Evolutionary conservation across 768 basidiomycete genomes (phyloP).

Genomic region (Mrakia gelida): DNA sequence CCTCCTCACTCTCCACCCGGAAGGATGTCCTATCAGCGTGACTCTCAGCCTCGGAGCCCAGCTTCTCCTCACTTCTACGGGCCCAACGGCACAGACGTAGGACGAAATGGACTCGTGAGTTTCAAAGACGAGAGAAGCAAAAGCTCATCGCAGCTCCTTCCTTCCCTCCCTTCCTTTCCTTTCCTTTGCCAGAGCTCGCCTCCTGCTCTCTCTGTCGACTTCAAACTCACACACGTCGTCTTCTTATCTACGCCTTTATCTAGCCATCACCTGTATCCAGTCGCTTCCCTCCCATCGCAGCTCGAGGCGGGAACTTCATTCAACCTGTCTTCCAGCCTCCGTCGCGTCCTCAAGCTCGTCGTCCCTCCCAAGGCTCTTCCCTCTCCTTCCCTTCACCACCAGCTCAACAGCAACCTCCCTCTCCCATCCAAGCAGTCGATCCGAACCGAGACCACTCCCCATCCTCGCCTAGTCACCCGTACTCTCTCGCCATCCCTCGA

Average conservation of each 20-base stretch:
- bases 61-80: slow-evolving; percentile 14
- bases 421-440: not conserved
- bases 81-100: not conserved
- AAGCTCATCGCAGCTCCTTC: slow-evolving; percentile 15
- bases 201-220: not conserved
- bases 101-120: slow-evolving; percentile 15
- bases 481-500: not conserved
- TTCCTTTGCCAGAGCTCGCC: not conserved
- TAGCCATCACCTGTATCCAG: slow-evolving; percentile 15
- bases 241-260: not conserved
- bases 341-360: slow-evolving; percentile 24
- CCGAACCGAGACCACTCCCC: not conserved
- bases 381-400: slow-evolving; percentile 11
- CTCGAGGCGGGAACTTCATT: slow-evolving; percentile 27
- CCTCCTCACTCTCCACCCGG: not conserved
- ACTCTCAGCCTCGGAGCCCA: slow-evolving; percentile 7
- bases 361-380: slow-evolving; percentile 4
- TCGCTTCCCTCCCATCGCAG: slow-evolving; percentile 26
- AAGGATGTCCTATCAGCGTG: not conserved
- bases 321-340: slow-evolving; percentile 22
- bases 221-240: no score
- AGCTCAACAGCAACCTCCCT: not conserved
- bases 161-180: not conserved
- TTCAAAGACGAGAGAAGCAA: not conserved
- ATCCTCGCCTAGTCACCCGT: not conserved